Evolutionary conservation across 2,329 filamentous ascomycete genomes (phyloP).

Genomic region (Aspergillus intermedius): DNA sequence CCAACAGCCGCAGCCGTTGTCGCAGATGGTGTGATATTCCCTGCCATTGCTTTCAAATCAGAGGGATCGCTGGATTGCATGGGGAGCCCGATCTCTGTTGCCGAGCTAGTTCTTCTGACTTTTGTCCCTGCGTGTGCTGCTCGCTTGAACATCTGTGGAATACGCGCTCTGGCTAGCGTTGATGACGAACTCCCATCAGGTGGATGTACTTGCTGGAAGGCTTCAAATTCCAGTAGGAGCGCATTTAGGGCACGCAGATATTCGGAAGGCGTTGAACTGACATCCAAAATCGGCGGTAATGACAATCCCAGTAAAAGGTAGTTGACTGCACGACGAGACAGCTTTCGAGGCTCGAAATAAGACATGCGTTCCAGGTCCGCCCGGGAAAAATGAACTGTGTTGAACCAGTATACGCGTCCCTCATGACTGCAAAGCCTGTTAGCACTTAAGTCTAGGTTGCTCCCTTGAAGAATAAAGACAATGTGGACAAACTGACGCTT

Average conservation of each 20-base stretch:
- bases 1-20: constrained; percentile 33
- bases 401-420: constrained; percentile 95
- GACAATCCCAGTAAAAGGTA: constrained; percentile 90
- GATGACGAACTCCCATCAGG: constrained; percentile 64
- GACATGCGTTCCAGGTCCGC: constrained; percentile 72
- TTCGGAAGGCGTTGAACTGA: constrained; percentile 70
- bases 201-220: constrained; percentile 81
- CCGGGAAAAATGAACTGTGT: constrained; percentile 86
- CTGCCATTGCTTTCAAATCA: constrained; percentile 42
- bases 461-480: neutral
- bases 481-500: constrained; percentile 60
- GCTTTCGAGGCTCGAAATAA: constrained; percentile 76
- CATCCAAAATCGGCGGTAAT: constrained; percentile 79
- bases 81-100: constrained; percentile 53
- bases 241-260: constrained; percentile 82
- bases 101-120: constrained; percentile 52
- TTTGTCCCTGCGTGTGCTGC: constrained; percentile 52
- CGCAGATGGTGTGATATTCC: constrained; percentile 32
- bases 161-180: constrained; percentile 67
- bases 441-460: constrained; percentile 3
- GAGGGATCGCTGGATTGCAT: constrained; percentile 44
- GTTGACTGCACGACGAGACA: constrained; percentile 85
- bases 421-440: constrained; percentile 60
- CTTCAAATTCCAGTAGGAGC: constrained; percentile 84
- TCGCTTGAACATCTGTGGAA: constrained; percentile 78